Percentiles rank a stretch among this genome's conserved stretches.
Conservation (phyloP, 1,284 basidiomycete species). For the Naganishia sp. region DNA sequence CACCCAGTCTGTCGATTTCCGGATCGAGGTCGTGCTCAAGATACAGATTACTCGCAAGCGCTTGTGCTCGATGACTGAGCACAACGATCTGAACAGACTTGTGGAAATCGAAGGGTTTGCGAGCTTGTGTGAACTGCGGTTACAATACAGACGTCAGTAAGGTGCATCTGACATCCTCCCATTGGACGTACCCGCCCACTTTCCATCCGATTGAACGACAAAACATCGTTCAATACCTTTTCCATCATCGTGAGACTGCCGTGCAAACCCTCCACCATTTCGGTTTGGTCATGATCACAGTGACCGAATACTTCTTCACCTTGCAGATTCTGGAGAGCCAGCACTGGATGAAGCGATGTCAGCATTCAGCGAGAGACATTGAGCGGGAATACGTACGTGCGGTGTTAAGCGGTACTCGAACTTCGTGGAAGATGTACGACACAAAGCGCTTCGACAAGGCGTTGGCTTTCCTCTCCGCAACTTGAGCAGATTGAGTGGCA, state of each 20-base stretch:
- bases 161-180: slow-evolving; percentile 35
- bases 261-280: slow-evolving; percentile 60
- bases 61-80: slow-evolving; percentile 71
- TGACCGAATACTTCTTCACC: slow-evolving; percentile 58
- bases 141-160: not conserved
- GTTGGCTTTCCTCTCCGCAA: slow-evolving; percentile 75
- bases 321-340: slow-evolving; percentile 87
- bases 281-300: slow-evolving; percentile 42
- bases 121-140: slow-evolving; percentile 32
- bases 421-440: slow-evolving; percentile 69
- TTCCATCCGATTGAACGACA: slow-evolving; percentile 59
- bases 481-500: slow-evolving; percentile 78
- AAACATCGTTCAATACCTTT: slow-evolving; percentile 75
- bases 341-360: slow-evolving; percentile 55
- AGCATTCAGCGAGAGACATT: not conserved
- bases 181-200: slow-evolving; percentile 44
- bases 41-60: slow-evolving; percentile 68
- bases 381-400: slow-evolving; percentile 62
- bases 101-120: slow-evolving; percentile 81
- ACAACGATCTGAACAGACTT: slow-evolving; percentile 77
- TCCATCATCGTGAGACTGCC: slow-evolving; percentile 77
- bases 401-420: slow-evolving; percentile 83
- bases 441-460: slow-evolving; percentile 77
- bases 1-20: slow-evolving; percentile 67
- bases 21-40: slow-evolving; percentile 71